Evolutionary conservation across 2,329 filamentous ascomycete species (phyloP), one percentile per base, ranked within the genome.

Genomic region (Didymella sp.): DNA sequence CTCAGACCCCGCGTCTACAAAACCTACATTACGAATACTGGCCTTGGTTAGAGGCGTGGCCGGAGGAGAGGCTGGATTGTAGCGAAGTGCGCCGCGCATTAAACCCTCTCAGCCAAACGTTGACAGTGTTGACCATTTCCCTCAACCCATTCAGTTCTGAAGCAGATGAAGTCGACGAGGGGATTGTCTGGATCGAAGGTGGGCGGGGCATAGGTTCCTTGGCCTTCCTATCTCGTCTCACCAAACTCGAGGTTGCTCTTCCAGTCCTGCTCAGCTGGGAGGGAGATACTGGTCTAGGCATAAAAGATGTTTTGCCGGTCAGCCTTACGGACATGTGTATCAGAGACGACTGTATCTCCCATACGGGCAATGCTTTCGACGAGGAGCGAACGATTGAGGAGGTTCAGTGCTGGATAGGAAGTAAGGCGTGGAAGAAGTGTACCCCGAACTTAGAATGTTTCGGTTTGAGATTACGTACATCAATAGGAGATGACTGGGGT

Each of bases 241-340:
- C 28, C 38, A 51, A 37, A 28, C 38, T 51, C 6, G 48, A 51
- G 19, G 35, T 44, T 9, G 48, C 48, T 21, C 48, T 51, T 19
- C 48, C 48, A 17, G 19, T 51, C 13, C 35, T 44, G 4, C n/a
- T 51, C 2, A 19, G 38, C 28, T 51, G 48, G 48, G 13, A 13
- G 15, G 48, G 48, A 17, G 13, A 44, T 27, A 15, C 21, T 21
- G 48, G 31, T 12, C 4, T 43, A n/a, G 19, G 25, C 9, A 4
- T 51, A 25, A 30, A 51, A 33, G 41, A 44, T n/a, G 38, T 38
- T 3, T 15, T 51, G 9, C 48, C 48, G 6, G 43, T 3, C 7
- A 51, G 22, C 25, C 28, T 51, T 11, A 38, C 43, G 37, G 48
- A 51, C 21, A n/a, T 51, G 6, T 51, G 48, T 17, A 42, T 51